Evolutionary conservation across 805 yeast genomes (phyloP).

Genomic region (Maudiozyma turicensis): DNA sequence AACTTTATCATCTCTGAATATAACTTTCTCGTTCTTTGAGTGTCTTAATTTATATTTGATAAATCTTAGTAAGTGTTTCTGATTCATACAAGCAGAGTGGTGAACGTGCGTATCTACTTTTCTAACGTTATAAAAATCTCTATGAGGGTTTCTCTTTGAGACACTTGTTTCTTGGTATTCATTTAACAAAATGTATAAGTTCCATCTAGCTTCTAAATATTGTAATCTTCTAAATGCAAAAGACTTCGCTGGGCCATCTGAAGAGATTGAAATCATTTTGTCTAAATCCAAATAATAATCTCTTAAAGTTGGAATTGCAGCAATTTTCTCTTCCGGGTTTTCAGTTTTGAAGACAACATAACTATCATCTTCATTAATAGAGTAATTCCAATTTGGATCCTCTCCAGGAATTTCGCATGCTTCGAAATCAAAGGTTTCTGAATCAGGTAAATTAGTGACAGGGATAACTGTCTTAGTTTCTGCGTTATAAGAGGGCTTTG

Average conservation of each 20-base stretch:
- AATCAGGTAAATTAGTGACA: slow-evolving; percentile 32
- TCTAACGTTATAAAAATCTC: slow-evolving; percentile 48
- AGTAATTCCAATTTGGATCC: slow-evolving; percentile 47
- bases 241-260: slow-evolving; percentile 94
- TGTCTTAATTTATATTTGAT: slow-evolving; percentile 91
- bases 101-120: slow-evolving; percentile 80
- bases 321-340: slow-evolving; percentile 30
- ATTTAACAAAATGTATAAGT: slow-evolving; percentile 74
- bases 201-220: slow-evolving; percentile 95
- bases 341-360: slow-evolving; percentile 46
- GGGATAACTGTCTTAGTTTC: slow-evolving; percentile 43
- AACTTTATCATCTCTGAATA: slow-evolving; percentile 83
- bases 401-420: slow-evolving; percentile 37
- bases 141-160: slow-evolving; percentile 86
- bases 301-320: slow-evolving; percentile 67
- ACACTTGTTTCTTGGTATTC: slow-evolving; percentile 89
- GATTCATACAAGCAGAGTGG: slow-evolving; percentile 98
- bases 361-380: slow-evolving; percentile 53
- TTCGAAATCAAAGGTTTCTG: slow-evolving; percentile 34
- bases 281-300: slow-evolving; percentile 84
- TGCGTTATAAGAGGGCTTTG: slow-evolving; percentile 76
- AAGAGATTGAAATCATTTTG: slow-evolving; percentile 58
- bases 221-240: slow-evolving; percentile 91
- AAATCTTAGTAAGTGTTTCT: slow-evolving; percentile 87
- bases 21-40: slow-evolving; percentile 78